Conservation (phyloP, 2,329 filamentous ascomycete species). For the Ceratocystis colombiana region DNA sequence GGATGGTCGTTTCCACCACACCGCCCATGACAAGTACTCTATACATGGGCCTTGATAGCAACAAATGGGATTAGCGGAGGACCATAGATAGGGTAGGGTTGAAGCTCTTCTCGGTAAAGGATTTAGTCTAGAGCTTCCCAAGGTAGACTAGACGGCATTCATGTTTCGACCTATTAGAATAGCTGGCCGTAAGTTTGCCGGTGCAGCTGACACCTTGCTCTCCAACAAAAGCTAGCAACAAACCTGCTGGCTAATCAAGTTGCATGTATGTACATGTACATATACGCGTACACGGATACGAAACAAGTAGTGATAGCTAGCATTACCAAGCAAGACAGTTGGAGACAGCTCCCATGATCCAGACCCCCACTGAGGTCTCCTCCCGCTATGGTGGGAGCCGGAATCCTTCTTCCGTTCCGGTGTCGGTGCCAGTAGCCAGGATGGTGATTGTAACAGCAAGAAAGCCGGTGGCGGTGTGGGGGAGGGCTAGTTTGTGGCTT, state of each 20-base stretch:
- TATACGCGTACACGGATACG: neutral
- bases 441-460: neutral
- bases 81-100: neutral
- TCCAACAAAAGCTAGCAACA: neutral
- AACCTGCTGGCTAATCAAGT: neutral
- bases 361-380: neutral
- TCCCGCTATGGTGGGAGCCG: neutral
- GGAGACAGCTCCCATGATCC: neutral
- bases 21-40: constrained; percentile 1
- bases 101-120: neutral
- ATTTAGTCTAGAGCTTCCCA: neutral
- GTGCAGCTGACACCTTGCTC: neutral
- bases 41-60: neutral
- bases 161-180: neutral
- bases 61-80: neutral
- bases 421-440: constrained; percentile 6
- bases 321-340: neutral
- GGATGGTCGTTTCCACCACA: neutral
- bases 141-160: neutral
- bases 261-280: neutral
- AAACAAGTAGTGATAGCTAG: too few relatives aligned
- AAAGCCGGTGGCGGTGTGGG: neutral
- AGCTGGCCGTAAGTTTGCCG: neutral
- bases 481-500: neutral
- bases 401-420: constrained; percentile 10